phyloP scores from a whole-genome alignment of 2,329 filamentous ascomycete species.

The Fusarium marasasianum region DNA sequence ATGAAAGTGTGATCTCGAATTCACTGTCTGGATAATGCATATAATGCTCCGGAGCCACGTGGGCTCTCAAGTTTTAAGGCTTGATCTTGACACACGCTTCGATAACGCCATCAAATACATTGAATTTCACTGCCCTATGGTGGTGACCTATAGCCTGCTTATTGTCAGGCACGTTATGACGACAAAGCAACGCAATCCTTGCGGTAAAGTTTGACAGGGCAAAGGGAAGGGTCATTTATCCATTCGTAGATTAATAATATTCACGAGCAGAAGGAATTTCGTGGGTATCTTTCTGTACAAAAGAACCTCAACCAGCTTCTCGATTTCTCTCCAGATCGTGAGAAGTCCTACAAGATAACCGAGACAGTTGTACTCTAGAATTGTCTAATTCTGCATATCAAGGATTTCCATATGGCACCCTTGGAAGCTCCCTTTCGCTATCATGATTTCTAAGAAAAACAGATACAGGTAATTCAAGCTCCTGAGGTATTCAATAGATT shows the following conservation, averaged over 20 bases:
- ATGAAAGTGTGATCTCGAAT: background rate
- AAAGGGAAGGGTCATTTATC: background rate
- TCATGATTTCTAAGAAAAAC: background rate
- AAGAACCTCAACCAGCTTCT: background rate
- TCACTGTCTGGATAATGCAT: background rate
- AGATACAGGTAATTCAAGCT: background rate
- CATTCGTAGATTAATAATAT: background rate
- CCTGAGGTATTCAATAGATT: background rate
- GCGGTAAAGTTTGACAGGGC: background rate
- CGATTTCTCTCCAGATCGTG: background rate
- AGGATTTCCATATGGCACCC: background rate
- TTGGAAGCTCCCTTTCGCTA: background rate
- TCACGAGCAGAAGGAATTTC: background rate
- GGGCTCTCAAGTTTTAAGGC: background rate
- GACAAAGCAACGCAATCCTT: background rate
- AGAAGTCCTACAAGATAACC: background rate
- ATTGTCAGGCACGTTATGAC: background rate
- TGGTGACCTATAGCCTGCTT: background rate
- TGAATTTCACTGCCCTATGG: background rate
- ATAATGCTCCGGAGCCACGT: background rate
- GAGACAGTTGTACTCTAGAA: background rate
- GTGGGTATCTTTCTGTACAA: background rate
- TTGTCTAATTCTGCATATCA: background rate
- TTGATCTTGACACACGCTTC: background rate
- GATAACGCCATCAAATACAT: background rate